phyloP scores from a whole-genome alignment of 805 yeast genomes.

The Lachancea kluyveri region DNA sequence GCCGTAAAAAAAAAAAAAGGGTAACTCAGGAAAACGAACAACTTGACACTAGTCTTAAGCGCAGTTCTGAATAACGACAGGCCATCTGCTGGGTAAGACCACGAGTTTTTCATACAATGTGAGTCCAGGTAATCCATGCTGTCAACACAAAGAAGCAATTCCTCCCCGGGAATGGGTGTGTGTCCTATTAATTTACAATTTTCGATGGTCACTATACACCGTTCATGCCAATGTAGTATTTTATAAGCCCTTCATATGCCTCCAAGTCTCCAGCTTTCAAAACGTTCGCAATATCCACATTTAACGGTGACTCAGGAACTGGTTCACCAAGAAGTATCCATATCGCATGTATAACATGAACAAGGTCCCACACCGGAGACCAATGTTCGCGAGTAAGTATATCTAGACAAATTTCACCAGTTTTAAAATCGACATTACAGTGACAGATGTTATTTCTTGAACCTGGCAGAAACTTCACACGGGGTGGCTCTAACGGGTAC shows the following conservation, averaged over 20 bases:
- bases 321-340: conserved; percentile 54
- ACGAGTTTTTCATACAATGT: too few species aligned
- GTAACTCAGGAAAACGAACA: too few species aligned
- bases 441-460: conserved; percentile 43
- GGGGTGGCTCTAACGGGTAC: conserved; percentile 60
- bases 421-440: conserved; percentile 42
- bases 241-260: conserved; percentile 39
- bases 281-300: conserved; percentile 62
- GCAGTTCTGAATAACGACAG: too few species aligned
- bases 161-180: too few species aligned
- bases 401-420: conserved; percentile 70
- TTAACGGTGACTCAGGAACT: conserved; percentile 66
- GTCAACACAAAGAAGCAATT: too few species aligned
- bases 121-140: too few species aligned
- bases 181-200: conserved; percentile 1
- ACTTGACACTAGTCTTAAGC: too few species aligned
- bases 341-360: conserved; percentile 50
- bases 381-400: conserved; percentile 48
- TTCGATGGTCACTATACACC: conserved; percentile 1
- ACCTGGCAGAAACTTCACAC: conserved; percentile 37
- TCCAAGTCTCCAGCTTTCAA: conserved; percentile 40
- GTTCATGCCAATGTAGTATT: conserved; percentile 34
- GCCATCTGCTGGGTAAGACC: too few species aligned
- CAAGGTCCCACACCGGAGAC: conserved; percentile 72
- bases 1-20: too few species aligned